Conservation (phyloP, 345 rosid genomes). For the Conringia planisiliqua region DNA sequence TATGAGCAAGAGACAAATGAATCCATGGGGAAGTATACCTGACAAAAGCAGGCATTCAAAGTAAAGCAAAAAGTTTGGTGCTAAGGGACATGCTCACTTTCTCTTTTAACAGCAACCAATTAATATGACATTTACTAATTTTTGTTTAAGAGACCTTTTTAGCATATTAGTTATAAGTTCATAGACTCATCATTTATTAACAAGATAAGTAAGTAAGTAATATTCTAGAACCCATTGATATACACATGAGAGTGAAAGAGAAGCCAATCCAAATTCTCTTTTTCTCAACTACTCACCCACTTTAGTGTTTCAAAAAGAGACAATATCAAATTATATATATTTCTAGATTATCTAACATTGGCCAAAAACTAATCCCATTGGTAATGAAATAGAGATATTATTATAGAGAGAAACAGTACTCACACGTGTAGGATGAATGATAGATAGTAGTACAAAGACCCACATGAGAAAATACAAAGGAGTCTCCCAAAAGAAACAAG, state of each 20-base stretch:
- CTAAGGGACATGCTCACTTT: constrained; percentile 21
- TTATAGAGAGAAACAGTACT: constrained; percentile 13
- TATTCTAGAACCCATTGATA: not conserved
- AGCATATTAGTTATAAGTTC: not conserved
- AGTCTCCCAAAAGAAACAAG: constrained; percentile 16
- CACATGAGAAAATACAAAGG: constrained; percentile 34
- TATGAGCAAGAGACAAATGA: constrained; percentile 35
- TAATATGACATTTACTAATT: not conserved
- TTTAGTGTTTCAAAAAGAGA: not conserved
- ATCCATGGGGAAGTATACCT: constrained; percentile 36
- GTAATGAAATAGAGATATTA: not conserved
- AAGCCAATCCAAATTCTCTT: not conserved
- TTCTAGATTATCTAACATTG: not conserved
- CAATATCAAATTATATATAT: not conserved
- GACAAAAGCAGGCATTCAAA: constrained; percentile 38
- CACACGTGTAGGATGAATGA: constrained; percentile 27
- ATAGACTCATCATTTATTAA: not conserved
- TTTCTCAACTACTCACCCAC: constrained; percentile 6
- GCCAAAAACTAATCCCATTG: not conserved
- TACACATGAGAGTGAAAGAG: not conserved
- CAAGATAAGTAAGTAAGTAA: not conserved
- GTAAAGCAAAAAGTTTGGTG: constrained; percentile 33
- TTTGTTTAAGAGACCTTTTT: not conserved
- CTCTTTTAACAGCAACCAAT: not conserved
- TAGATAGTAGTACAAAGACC: constrained; percentile 30